Evolutionary conservation across 129 eudicot genomes (phyloP).

Genomic region (Heracleum sosnowskyi): DNA sequence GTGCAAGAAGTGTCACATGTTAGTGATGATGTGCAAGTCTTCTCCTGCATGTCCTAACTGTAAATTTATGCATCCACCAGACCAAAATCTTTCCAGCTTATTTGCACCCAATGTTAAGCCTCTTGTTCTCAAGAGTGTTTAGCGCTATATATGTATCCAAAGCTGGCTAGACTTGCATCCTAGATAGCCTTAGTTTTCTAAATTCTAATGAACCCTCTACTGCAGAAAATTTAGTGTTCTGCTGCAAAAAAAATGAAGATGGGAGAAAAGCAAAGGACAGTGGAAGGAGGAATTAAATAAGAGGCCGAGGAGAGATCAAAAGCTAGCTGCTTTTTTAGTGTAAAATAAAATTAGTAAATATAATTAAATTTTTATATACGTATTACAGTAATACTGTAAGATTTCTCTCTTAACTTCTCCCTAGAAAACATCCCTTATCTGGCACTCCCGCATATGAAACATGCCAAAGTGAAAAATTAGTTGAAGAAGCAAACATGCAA

Average conservation of each 20-base stretch:
- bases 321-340: neutral
- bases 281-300: neutral
- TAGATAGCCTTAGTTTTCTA: slow-evolving; percentile 2
- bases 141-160: neutral
- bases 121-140: slow-evolving; percentile 16
- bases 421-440: neutral
- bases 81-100: slow-evolving; percentile 33
- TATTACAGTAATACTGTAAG: neutral
- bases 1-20: slow-evolving; percentile 76
- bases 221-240: neutral
- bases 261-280: neutral
- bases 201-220: neutral
- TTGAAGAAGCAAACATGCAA: neutral
- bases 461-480: neutral
- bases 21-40: slow-evolving; percentile 76
- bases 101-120: slow-evolving; percentile 28
- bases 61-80: slow-evolving; percentile 80
- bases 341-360: neutral
- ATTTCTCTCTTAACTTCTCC: neutral
- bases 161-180: neutral
- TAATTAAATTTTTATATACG: neutral
- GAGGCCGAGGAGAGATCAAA: neutral
- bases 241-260: neutral
- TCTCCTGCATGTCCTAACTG: slow-evolving; percentile 79
- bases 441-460: neutral